A percentile compares a stretch with the other conserved stretches of the same genome.
These are phyloP conservation scores for Acorus calamus DNA, from an alignment of 106 monocot species.

Conservation along the genomic window DNA sequence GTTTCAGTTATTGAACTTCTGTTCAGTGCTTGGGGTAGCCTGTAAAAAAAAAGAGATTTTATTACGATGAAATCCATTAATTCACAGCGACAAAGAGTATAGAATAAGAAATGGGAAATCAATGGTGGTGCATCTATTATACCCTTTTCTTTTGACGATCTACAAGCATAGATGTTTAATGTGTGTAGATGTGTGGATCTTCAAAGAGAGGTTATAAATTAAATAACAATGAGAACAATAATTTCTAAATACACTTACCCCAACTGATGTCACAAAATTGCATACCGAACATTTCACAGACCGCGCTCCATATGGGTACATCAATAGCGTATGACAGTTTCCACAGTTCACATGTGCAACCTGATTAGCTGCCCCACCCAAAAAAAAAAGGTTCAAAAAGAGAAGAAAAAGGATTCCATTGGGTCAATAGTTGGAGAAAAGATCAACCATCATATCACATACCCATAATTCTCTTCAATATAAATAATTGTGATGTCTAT, in stretches of 20 bases:
- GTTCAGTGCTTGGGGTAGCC: constrained; percentile 44
- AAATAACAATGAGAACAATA: neutral
- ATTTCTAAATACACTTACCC: neutral
- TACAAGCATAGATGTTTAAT: no score
- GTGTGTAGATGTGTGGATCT: no score
- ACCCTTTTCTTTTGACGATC: no score
- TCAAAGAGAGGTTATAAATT: no score
- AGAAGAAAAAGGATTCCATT: no score
- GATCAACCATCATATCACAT: no score
- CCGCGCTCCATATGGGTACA: neutral
- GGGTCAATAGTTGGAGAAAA: no score
- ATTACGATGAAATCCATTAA: neutral
- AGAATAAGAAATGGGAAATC: no score
- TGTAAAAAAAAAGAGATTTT: constrained; percentile 4
- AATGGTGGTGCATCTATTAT: no score
- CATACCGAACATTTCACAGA: constrained; percentile 3
- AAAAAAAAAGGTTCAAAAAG: neutral
- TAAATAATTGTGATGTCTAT: no score
- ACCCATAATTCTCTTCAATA: no score
- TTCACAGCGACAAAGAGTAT: no score
- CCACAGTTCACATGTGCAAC: constrained; percentile 37
- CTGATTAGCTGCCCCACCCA: constrained; percentile 5
- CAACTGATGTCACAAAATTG: constrained; percentile 5
- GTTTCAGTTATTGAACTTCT: constrained; percentile 48
- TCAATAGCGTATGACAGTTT: neutral